phyloP scores from a whole-genome alignment of 176 grass and related monocot species.

The Eragrostis nindensis region DNA sequence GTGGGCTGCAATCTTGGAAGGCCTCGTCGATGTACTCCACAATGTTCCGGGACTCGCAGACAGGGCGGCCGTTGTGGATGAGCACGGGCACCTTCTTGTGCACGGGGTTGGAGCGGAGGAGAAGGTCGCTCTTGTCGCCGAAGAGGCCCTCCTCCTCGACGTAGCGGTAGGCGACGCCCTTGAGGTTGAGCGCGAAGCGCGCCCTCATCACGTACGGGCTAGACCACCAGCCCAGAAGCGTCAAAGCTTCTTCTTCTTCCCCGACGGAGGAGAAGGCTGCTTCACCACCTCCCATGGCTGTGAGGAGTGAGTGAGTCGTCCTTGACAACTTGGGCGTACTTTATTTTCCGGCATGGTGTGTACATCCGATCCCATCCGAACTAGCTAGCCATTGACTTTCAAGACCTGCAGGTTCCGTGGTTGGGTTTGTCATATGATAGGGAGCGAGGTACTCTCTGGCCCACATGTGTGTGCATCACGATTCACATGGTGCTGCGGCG shows the following conservation, averaged over 20 bases:
- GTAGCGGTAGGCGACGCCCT: constrained; percentile 50
- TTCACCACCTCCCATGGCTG: neutral
- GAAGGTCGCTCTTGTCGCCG: constrained; percentile 53
- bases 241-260: neutral
- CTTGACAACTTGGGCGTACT: too few species aligned
- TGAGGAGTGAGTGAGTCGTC: too few species aligned
- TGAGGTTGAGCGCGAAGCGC: constrained; percentile 54
- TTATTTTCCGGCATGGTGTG: neutral
- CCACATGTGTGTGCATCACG: too few species aligned
- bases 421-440: neutral
- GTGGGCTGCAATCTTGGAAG: neutral
- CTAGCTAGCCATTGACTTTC: neutral
- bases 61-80: constrained; percentile 48
- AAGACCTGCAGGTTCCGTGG: neutral
- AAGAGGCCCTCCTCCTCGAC: constrained; percentile 36
- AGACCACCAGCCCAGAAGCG: constrained; percentile 29
- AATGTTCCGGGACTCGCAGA: constrained; percentile 55
- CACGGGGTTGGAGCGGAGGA: constrained; percentile 60
- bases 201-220: constrained; percentile 49
- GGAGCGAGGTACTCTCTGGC: too few species aligned
- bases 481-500: neutral
- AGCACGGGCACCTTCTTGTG: constrained; percentile 66
- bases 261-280: neutral
- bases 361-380: neutral
- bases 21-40: constrained; percentile 64